A percentile compares a stretch with the other conserved stretches of the same genome.
Evolutionary conservation across 441 rosid species (phyloP).

Genomic region (Erysimum cheiri): DNA sequence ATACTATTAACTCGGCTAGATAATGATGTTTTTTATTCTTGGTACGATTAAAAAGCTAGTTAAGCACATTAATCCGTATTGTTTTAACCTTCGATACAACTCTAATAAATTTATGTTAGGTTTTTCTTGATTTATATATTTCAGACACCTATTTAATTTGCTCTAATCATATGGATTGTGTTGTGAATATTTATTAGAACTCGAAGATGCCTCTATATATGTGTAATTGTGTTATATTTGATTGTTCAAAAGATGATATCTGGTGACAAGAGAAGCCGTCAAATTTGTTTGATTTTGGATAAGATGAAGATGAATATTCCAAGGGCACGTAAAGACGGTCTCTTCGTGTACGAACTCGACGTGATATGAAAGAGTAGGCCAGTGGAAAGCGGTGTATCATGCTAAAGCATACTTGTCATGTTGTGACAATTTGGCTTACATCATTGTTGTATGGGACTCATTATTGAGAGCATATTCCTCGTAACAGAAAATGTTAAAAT

Average conservation of each 20-base stretch:
- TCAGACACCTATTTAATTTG: not conserved
- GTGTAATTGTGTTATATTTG: not conserved
- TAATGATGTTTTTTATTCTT: no score
- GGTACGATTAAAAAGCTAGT: no score
- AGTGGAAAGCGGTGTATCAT: conserved; percentile 13
- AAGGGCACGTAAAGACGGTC: conserved; percentile 24
- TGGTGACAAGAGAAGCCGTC: conserved; percentile 4
- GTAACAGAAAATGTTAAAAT: not conserved
- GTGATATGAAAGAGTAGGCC: conserved; percentile 23
- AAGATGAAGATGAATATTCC: conserved; percentile 27
- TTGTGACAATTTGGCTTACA: conserved; percentile 33
- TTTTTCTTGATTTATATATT: not conserved
- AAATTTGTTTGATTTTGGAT: conserved; percentile 12
- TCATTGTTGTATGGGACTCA: conserved; percentile 1
- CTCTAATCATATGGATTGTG: not conserved
- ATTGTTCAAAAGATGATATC: conserved; percentile 1
- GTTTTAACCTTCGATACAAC: not conserved
- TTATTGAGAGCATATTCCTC: not conserved
- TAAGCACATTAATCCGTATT: not conserved
- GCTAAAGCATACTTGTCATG: conserved; percentile 26
- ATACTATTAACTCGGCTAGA: not conserved
- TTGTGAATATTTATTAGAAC: conserved; percentile 4
- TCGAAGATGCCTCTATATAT: conserved; percentile 4
- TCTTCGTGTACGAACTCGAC: conserved; percentile 28
- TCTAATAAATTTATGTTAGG: not conserved